These are phyloP conservation scores for Acer negundo DNA, from an alignment of 345 rosid species.

Conservation along the genomic window DNA sequence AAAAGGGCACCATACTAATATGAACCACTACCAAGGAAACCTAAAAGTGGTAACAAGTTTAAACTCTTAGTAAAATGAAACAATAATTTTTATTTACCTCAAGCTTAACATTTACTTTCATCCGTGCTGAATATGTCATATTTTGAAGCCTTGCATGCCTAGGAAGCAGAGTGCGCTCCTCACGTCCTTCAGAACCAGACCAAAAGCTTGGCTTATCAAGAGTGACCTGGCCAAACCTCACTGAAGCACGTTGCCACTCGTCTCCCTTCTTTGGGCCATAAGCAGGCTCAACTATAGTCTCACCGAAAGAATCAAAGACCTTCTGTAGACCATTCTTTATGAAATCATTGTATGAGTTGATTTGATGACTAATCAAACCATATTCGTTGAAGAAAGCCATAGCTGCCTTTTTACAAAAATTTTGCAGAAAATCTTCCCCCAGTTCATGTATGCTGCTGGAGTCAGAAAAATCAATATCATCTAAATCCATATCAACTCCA, in stretches of 20 bases:
- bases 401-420: constrained; percentile 64
- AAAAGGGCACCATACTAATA: not conserved
- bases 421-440: constrained; percentile 48
- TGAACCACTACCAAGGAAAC: not conserved
- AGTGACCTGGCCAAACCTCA: constrained; percentile 64
- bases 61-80: not conserved
- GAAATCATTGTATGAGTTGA: constrained; percentile 78
- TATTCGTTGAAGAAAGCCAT: constrained; percentile 62
- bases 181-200: constrained; percentile 33
- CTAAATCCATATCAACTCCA: constrained; percentile 31
- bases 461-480: constrained; percentile 39
- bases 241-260: constrained; percentile 59
- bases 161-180: constrained; percentile 54
- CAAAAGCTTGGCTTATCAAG: constrained; percentile 60
- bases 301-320: constrained; percentile 66
- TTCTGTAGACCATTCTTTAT: constrained; percentile 63
- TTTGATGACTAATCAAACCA: constrained; percentile 83
- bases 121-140: constrained; percentile 78
- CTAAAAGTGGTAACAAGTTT: not conserved
- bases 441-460: constrained; percentile 32
- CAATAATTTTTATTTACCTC: constrained; percentile 47
- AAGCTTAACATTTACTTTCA: constrained; percentile 63
- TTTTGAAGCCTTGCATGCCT: constrained; percentile 91
- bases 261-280: constrained; percentile 76
- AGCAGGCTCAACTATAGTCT: constrained; percentile 61